phyloP scores from a whole-genome alignment of 306 rosid genomes.

The Corylus heterophylla region DNA sequence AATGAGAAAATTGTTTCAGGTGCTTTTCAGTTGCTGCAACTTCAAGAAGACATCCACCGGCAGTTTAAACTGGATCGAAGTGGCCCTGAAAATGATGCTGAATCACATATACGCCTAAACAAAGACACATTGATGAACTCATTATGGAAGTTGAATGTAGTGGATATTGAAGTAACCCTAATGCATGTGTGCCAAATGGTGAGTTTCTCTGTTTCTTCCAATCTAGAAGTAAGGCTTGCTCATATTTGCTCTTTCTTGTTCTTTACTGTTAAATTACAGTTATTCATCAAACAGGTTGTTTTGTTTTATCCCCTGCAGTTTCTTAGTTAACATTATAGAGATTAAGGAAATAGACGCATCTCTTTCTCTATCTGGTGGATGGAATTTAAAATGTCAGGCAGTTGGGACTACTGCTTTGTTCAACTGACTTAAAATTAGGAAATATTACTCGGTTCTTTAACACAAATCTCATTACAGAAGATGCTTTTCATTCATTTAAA shows the following conservation, averaged over 20 bases:
- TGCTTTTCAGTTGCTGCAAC: conserved; percentile 78
- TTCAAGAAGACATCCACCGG: conserved; percentile 71
- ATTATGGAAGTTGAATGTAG: conserved; percentile 90
- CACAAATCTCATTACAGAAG: neutral
- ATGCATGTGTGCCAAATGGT: conserved; percentile 92
- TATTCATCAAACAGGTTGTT: conserved; percentile 16
- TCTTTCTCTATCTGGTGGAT: neutral
- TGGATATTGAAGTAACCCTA: conserved; percentile 91
- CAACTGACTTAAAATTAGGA: conserved; percentile 13
- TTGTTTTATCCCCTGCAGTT: conserved; percentile 1
- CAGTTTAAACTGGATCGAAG: conserved; percentile 64
- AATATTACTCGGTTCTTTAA: neutral
- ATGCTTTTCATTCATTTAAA: conserved; percentile 12
- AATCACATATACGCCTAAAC: conserved; percentile 65
- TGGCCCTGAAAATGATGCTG: conserved; percentile 52
- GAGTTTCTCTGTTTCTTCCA: conserved; percentile 32
- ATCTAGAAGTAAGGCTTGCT: neutral
- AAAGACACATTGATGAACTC: conserved; percentile 81
- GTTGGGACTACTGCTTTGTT: neutral
- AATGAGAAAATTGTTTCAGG: conserved; percentile 46
- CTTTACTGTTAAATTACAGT: neutral
- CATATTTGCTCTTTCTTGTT: neutral
- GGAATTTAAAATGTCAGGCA: neutral
- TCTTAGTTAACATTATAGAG: neutral
- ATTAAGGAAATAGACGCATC: neutral